These are phyloP conservation scores for Cladophialophora immunda DNA, from an alignment of 2,329 filamentous ascomycete species.

Conservation along the genomic window DNA sequence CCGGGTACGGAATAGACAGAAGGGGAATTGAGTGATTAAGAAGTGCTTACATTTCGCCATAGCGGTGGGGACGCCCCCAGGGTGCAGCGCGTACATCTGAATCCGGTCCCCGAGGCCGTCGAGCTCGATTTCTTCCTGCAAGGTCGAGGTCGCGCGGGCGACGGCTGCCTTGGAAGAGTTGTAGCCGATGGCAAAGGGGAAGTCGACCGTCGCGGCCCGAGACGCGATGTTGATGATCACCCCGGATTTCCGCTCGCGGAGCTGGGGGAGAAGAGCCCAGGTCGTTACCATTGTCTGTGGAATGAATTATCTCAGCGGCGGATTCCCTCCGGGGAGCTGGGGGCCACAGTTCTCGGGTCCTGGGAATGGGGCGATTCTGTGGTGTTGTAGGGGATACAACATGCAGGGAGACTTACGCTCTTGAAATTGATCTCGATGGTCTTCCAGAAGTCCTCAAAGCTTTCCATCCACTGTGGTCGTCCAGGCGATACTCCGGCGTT, in stretches of 20 bases:
- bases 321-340: too few relatives aligned
- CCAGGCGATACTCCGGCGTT: constrained; percentile 42
- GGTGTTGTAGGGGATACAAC: not conserved
- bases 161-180: constrained; percentile 32
- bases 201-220: constrained; percentile 32
- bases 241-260: constrained; percentile 29
- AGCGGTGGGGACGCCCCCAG: constrained; percentile 25
- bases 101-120: constrained; percentile 27
- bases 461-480: constrained; percentile 37
- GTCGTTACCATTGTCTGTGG: constrained; percentile 27
- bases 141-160: constrained; percentile 26
- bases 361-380: not conserved
- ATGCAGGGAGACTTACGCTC: constrained; percentile 21
- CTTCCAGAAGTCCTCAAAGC: constrained; percentile 33
- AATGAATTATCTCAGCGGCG: too few relatives aligned
- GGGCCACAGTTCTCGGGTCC: too few relatives aligned
- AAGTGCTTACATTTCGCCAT: constrained; percentile 26
- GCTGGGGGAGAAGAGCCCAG: constrained; percentile 22
- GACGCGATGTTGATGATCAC: constrained; percentile 35
- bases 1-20: not conserved
- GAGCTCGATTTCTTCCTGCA: constrained; percentile 34
- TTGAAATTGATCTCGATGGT: constrained; percentile 37
- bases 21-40: not conserved
- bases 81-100: constrained; percentile 32
- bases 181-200: constrained; percentile 31